Percentiles rank a stretch among this genome's conserved stretches.
These are phyloP conservation scores for Yamadazyma ubonensis DNA, from an alignment of 805 yeast genomes.

Conservation along the genomic window DNA sequence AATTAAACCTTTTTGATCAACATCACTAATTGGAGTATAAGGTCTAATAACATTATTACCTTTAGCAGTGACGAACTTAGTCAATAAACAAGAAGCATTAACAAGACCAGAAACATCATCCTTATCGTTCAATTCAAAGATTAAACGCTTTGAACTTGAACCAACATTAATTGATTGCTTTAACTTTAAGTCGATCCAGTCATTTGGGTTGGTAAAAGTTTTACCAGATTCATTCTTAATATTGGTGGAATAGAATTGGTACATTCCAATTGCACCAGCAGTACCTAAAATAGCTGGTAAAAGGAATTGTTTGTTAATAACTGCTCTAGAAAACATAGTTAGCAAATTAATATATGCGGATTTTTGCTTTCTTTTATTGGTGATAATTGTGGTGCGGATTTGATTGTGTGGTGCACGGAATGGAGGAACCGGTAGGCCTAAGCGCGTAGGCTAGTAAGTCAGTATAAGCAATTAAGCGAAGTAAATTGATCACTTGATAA, in stretches of 20 bases:
- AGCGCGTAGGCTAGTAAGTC: background rate
- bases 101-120: slow-evolving; percentile 74
- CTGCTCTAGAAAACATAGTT: slow-evolving; percentile 22
- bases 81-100: slow-evolving; percentile 75
- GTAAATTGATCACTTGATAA: no score
- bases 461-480: no score
- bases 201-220: slow-evolving; percentile 60
- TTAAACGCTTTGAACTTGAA: slow-evolving; percentile 63
- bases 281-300: slow-evolving; percentile 28
- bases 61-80: slow-evolving; percentile 79
- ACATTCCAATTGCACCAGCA: slow-evolving; percentile 35
- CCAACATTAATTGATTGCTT: slow-evolving; percentile 50
- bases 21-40: slow-evolving; percentile 81
- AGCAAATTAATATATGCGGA: background rate
- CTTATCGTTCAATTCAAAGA: slow-evolving; percentile 64
- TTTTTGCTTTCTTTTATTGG: slow-evolving; percentile 19
- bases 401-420: background rate
- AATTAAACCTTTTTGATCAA: slow-evolving; percentile 67
- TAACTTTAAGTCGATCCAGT: slow-evolving; percentile 71
- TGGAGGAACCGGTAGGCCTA: background rate
- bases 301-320: slow-evolving; percentile 23
- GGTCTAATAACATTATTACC: slow-evolving; percentile 88
- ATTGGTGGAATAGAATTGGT: slow-evolving; percentile 24
- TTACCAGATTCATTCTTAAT: slow-evolving; percentile 39
- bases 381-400: slow-evolving; percentile 17